Evolutionary conservation across 129 eudicot species (phyloP), one percentile per base, ranked within the genome.

Genomic region (Lactuca sativa): DNA sequence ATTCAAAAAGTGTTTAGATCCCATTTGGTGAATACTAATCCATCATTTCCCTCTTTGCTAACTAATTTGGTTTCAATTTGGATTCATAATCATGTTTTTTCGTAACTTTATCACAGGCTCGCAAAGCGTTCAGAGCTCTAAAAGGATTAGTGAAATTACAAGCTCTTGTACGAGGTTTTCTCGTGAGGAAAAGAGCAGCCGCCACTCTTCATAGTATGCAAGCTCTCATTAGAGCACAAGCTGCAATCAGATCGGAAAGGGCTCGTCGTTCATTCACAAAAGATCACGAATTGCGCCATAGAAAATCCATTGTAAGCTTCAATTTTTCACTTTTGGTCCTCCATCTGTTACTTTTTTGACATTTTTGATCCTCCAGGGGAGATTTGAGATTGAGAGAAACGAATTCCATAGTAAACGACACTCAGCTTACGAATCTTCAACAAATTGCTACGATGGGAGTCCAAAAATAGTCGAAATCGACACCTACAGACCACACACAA

Each of bases 161-260:
- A 78, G 98, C 98, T 66, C 86, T 86, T 15, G 96, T 92, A 49
- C 82, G 96, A 69, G 98, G 98, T 10, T 92, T 79, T 78, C 82
- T 92, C 54, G 98, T 92, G 0, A 70, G 98, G 62, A 89, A 92
- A 63, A 72, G 92, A 64, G 92, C 98, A 5, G 85, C 98, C 11
- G 96, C 96, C 6, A 92, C 98, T 76, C 85, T 92, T 16, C 86
- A 76, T 48, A 89, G 98, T 77, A 92, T 92, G 98, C 98, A 92
- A 73, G 98, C 96, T 72, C 90, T 92, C 17, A 64, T 89, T 34
- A 77, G 96, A 73, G 98, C 96, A 70, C 97, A 91, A 34, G 80
- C 90, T 0, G 71, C 90, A 3, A 81, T 68, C 17, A 74, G 97
- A 66, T 75, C 90, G 53, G 87, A 84, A 59, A 56, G 95, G 72